A percentile compares a stretch with the other conserved stretches of the same genome.
phyloP scores from a whole-genome alignment of 148 eudicot species.

The Rhododendron ovatum region DNA sequence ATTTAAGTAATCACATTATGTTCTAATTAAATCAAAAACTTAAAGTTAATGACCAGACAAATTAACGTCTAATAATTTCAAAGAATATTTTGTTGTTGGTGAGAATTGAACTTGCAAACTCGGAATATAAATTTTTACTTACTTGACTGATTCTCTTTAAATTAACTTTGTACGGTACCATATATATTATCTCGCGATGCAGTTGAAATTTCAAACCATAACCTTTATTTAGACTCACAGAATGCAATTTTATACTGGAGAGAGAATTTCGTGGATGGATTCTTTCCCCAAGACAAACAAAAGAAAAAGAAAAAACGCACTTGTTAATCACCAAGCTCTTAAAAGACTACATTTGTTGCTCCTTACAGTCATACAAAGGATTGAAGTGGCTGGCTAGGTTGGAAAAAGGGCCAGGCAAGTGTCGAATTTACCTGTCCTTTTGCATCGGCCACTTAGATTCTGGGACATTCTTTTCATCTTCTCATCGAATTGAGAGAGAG shows the following conservation, averaged over 20 bases:
- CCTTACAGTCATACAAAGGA: not conserved
- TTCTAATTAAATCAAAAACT: not conserved
- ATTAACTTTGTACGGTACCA: not conserved
- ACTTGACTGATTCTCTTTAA: not conserved
- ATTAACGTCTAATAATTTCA: not conserved
- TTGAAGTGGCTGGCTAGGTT: constrained; percentile 6
- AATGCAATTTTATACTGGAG: not conserved
- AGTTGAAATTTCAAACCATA: not conserved
- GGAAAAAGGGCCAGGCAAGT: constrained; percentile 17
- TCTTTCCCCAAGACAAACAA: not conserved
- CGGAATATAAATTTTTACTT: not conserved
- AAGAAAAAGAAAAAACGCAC: not conserved
- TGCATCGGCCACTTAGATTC: constrained; percentile 17
- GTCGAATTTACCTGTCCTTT: constrained; percentile 22
- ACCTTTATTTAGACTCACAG: not conserved
- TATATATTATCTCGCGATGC: not conserved
- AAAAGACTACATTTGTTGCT: not conserved
- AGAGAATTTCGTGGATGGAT: not conserved
- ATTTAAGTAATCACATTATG: not conserved
- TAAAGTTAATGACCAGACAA: not conserved
- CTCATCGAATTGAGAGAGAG: not conserved
- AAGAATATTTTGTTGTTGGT: not conserved
- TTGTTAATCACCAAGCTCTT: not conserved
- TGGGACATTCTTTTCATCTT: constrained; percentile 3
- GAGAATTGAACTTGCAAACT: not conserved